A percentile compares a stretch with the other conserved stretches of the same genome.
phyloP scores from a whole-genome alignment of 441 rosid genomes.

The Euphorbia celastroides region DNA sequence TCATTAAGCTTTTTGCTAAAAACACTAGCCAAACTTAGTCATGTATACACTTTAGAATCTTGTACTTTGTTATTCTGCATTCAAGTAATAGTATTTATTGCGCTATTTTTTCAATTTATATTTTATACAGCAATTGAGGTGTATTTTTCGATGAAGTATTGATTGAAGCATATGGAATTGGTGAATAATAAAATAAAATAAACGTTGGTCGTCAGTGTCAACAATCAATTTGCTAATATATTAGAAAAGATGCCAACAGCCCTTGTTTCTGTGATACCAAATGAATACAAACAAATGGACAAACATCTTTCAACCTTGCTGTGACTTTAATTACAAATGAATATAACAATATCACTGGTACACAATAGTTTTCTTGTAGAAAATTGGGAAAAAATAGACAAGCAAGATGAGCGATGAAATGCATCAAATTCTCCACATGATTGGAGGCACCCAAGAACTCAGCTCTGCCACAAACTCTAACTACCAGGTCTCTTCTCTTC shows the following conservation, averaged over 20 bases:
- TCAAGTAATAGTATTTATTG: no score
- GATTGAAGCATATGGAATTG: no score
- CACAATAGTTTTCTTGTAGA: not conserved
- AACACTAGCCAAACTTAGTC: no score
- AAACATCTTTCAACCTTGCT: no score
- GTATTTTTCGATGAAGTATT: no score
- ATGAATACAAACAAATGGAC: not conserved
- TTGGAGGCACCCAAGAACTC: slow-evolving; percentile 22
- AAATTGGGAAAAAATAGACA: not conserved
- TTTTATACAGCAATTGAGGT: no score
- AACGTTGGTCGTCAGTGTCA: not conserved
- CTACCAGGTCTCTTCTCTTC: slow-evolving; percentile 13
- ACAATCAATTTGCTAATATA: no score
- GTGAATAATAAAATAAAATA: not conserved
- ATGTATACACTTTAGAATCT: no score
- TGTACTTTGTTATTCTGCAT: no score
- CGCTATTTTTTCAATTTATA: no score
- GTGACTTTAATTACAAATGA: not conserved
- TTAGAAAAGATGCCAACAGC: not conserved
- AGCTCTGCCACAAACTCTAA: slow-evolving; percentile 26
- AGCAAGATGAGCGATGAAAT: slow-evolving; percentile 9
- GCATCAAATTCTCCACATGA: slow-evolving; percentile 20
- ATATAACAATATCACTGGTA: not conserved
- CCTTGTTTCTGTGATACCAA: not conserved
- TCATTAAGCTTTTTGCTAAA: no score